A percentile compares a stretch with the other conserved stretches of the same genome.
These are phyloP conservation scores for Trichothecium roseum DNA, from an alignment of 2,329 filamentous ascomycete genomes.

Conservation along the genomic window DNA sequence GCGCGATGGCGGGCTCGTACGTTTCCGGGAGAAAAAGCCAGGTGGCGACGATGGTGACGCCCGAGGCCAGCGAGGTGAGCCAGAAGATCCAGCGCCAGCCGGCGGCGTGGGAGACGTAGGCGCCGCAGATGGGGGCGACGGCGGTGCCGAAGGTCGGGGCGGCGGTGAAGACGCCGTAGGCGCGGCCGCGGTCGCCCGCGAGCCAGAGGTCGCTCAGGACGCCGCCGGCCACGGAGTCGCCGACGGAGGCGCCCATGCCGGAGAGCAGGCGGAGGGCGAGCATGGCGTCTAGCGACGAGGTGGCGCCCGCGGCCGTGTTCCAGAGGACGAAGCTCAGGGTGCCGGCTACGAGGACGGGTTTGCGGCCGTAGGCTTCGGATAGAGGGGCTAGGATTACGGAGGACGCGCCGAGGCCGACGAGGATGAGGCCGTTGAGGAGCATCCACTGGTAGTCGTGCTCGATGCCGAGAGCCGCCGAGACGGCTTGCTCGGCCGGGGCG, in stretches of 20 bases:
- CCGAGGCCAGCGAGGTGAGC: constrained; percentile 17
- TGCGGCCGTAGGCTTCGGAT: constrained; percentile 1
- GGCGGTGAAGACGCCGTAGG: constrained; percentile 52
- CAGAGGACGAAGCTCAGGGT: neutral
- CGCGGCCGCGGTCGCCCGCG: constrained; percentile 47
- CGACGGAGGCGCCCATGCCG: constrained; percentile 1
- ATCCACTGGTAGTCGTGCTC: neutral
- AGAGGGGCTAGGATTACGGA: constrained; percentile 1
- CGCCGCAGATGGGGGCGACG: constrained; percentile 28
- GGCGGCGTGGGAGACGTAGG: constrained; percentile 17
- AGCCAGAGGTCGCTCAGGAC: constrained; percentile 43
- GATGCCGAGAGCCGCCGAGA: constrained; percentile 1
- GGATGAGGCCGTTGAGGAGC: neutral
- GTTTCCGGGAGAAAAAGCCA: constrained; percentile 19
- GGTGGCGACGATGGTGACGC: constrained; percentile 10
- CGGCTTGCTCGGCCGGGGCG: neutral
- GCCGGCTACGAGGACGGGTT: constrained; percentile 1
- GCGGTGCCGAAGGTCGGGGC: constrained; percentile 46
- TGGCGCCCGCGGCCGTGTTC: neutral
- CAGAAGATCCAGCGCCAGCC: constrained; percentile 28
- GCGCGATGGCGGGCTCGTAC: constrained; percentile 11
- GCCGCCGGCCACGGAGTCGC: neutral
- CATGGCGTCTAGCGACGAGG: neutral
- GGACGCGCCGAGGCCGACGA: neutral
- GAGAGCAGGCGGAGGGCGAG: neutral